Evolutionary conservation across 2,329 filamentous ascomycete genomes (phyloP).

Genomic region (Aspergillus pseudonomiae): DNA sequence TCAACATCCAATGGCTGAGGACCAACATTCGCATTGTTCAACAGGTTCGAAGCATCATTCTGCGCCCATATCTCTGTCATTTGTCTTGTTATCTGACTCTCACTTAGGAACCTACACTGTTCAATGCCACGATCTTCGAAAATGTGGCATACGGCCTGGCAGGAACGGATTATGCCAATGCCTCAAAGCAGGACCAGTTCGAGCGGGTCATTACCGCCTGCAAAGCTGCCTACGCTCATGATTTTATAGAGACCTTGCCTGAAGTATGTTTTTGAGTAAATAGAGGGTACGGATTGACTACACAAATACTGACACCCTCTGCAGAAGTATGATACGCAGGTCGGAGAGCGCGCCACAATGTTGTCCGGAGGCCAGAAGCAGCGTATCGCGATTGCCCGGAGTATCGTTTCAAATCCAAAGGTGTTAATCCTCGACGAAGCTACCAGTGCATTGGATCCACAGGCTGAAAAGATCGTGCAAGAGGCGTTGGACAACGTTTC

Average conservation of each 20-base stretch:
- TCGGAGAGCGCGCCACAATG: conserved; percentile 73
- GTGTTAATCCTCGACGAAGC: conserved; percentile 84
- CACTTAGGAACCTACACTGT: conserved; percentile 62
- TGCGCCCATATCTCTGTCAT: not conserved
- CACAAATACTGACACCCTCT: not conserved
- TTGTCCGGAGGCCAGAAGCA: conserved; percentile 83
- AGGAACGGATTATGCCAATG: conserved; percentile 39
- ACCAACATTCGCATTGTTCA: conserved; percentile 65
- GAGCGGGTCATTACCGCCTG: conserved; percentile 64
- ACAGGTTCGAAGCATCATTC: conserved; percentile 40
- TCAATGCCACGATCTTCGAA: conserved; percentile 66
- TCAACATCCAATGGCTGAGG: conserved; percentile 65
- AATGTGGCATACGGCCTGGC: conserved; percentile 64
- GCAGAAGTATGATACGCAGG: conserved; percentile 66
- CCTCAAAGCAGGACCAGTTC: conserved; percentile 42
- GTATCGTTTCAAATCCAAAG: conserved; percentile 69
- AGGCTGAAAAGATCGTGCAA: conserved; percentile 57
- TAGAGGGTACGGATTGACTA: not conserved
- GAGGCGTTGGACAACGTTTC: conserved; percentile 58
- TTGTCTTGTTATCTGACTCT: not conserved
- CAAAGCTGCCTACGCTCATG: conserved; percentile 68
- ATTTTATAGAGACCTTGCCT: conserved; percentile 59
- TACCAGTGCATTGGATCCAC: conserved; percentile 62
- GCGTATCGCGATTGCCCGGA: conserved; percentile 76
- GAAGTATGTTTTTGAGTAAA: not conserved